These are phyloP conservation scores for Penicillium hesseltinei DNA, from an alignment of 2,329 filamentous ascomycete genomes.

Conservation along the genomic window DNA sequence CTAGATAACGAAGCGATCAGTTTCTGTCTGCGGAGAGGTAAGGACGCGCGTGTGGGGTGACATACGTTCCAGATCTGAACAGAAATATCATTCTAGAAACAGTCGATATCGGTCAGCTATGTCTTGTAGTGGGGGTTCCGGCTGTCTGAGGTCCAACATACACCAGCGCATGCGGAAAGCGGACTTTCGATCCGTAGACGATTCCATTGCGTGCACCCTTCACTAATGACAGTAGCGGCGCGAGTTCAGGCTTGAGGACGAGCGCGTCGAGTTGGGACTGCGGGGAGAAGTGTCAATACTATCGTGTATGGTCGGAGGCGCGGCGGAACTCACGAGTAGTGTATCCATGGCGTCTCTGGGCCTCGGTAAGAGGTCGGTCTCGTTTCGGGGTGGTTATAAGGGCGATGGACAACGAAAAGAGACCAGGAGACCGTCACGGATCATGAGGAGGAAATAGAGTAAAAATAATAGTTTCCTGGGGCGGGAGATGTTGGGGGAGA, in stretches of 20 bases:
- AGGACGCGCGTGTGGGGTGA: constrained; percentile 21
- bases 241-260: constrained; percentile 78
- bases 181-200: constrained; percentile 95
- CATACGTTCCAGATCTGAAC: constrained; percentile 85
- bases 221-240: constrained; percentile 77
- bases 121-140: background rate
- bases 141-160: constrained; percentile 37
- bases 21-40: constrained; percentile 10
- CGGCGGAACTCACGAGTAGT: constrained; percentile 28
- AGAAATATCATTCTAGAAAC: constrained; percentile 81
- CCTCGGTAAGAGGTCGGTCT: constrained; percentile 29
- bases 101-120: constrained; percentile 15
- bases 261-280: constrained; percentile 72
- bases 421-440: constrained; percentile 1
- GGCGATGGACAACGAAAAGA: constrained; percentile 9
- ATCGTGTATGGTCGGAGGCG: background rate
- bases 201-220: constrained; percentile 96
- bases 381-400: constrained; percentile 15
- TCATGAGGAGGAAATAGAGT: constrained; percentile 11
- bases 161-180: constrained; percentile 96
- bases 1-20: constrained; percentile 32
- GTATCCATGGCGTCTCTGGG: constrained; percentile 35
- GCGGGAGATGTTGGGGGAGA: constrained; percentile 14
- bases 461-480: background rate
- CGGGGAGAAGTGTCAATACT: background rate